Evolutionary conservation across 2,329 filamentous ascomycete species (phyloP).

Genomic region (Hymenoscyphus occultus): DNA sequence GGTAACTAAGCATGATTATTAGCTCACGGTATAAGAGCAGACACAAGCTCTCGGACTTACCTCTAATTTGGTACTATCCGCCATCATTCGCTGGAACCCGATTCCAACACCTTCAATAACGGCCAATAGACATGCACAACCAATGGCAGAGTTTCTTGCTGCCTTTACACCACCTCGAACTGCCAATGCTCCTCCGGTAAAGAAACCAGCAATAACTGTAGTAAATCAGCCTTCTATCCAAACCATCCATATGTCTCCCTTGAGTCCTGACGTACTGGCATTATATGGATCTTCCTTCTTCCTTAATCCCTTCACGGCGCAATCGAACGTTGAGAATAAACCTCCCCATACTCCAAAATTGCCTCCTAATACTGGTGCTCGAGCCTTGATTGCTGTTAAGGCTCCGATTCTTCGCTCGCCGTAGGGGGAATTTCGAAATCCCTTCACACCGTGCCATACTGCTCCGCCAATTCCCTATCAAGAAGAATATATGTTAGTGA

Average conservation of each 20-base stretch:
- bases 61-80: conserved; percentile 82
- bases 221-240: conserved; percentile 16
- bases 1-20: conserved; percentile 27
- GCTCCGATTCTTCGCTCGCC: conserved; percentile 95
- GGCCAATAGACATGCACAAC: conserved; percentile 87
- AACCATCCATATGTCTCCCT: no score
- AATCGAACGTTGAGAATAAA: conserved; percentile 93
- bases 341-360: conserved; percentile 99
- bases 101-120: conserved; percentile 98
- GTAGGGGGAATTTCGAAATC: conserved; percentile 83
- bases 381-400: conserved; percentile 95
- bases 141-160: conserved; percentile 92
- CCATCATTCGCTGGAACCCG: conserved; percentile 91
- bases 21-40: neutral
- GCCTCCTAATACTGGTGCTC: conserved; percentile 90
- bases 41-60: conserved; percentile 40
- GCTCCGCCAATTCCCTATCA: conserved; percentile 69
- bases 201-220: conserved; percentile 84
- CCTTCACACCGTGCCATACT: conserved; percentile 97
- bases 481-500: neutral
- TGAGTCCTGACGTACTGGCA: conserved; percentile 57
- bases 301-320: conserved; percentile 86
- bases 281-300: conserved; percentile 99
- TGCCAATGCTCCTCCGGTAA: conserved; percentile 88
- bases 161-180: conserved; percentile 89